phyloP scores from a whole-genome alignment of 2,329 filamentous ascomycete genomes.

The Ophiostoma montium region DNA sequence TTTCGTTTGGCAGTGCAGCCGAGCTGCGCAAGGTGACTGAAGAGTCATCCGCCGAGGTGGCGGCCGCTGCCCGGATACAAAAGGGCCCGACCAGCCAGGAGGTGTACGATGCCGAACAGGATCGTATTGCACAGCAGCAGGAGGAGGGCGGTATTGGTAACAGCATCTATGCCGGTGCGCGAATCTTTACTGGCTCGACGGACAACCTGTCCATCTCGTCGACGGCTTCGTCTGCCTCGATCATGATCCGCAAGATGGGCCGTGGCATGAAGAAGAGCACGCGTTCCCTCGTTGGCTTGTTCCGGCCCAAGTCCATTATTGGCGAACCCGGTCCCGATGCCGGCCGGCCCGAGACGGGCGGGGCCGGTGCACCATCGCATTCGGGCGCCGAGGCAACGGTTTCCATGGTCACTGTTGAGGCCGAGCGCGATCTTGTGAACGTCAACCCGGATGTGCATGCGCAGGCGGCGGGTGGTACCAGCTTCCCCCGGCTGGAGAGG shows the following conservation, averaged over 20 bases:
- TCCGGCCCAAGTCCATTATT: conserved; percentile 83
- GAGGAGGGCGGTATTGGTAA: conserved; percentile 85
- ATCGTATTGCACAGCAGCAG: conserved; percentile 79
- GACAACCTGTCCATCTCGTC: conserved; percentile 90
- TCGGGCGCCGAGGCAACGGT: conserved; percentile 51
- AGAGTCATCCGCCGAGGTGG: conserved; percentile 41
- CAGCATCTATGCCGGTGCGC: conserved; percentile 81
- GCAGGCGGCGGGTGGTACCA: conserved; percentile 56
- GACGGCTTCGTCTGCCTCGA: conserved; percentile 75
- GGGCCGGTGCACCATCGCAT: background rate
- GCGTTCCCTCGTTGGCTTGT: conserved; percentile 81
- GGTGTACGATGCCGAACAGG: conserved; percentile 74
- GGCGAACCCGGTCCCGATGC: conserved; percentile 61
- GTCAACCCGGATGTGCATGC: conserved; percentile 57
- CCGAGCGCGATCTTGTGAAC: conserved; percentile 72
- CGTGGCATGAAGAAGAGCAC: conserved; percentile 94
- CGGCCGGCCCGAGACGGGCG: conserved; percentile 48
- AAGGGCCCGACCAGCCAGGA: conserved; percentile 50
- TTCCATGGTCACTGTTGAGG: conserved; percentile 91
- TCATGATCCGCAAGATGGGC: conserved; percentile 98
- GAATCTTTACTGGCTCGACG: conserved; percentile 77
- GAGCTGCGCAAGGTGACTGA: conserved; percentile 63
- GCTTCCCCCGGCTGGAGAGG: conserved; percentile 71
- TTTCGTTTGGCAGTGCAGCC: conserved; percentile 91
- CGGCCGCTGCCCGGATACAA: conserved; percentile 26